Evolutionary conservation across 2,329 filamentous ascomycete genomes (phyloP).

Genomic region (Cladophialophora psammophila): DNA sequence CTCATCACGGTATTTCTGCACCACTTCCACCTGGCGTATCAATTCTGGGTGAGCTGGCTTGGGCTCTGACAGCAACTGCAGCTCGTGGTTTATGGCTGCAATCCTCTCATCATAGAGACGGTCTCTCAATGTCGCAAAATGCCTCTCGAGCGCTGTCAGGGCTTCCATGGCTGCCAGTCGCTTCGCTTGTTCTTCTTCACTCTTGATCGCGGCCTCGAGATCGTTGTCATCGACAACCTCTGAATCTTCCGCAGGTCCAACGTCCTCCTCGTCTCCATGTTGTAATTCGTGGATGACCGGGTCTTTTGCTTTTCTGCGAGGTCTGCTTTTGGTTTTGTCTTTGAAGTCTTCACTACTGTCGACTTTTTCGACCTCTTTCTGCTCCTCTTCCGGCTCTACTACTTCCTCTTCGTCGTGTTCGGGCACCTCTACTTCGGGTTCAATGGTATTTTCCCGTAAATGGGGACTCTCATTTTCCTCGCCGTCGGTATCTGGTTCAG

Average conservation of each 20-base stretch:
- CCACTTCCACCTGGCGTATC: slow-evolving; percentile 84
- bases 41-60: slow-evolving; percentile 85
- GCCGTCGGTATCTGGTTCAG: slow-evolving; percentile 35
- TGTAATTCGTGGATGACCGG: slow-evolving; percentile 51
- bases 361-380: slow-evolving; percentile 59
- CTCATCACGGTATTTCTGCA: slow-evolving; percentile 81
- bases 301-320: slow-evolving; percentile 48
- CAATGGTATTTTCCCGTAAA: slow-evolving; percentile 45
- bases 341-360: slow-evolving; percentile 68
- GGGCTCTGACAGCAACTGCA: slow-evolving; percentile 65
- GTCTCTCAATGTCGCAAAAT: slow-evolving; percentile 83
- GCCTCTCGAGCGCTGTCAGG: slow-evolving; percentile 80
- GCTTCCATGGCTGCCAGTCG: slow-evolving; percentile 83
- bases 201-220: slow-evolving; percentile 54
- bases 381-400: slow-evolving; percentile 50
- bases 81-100: slow-evolving; percentile 75
- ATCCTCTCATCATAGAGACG: slow-evolving; percentile 87
- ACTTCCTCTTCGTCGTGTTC: slow-evolving; percentile 58
- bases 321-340: slow-evolving; percentile 54
- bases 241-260: slow-evolving; percentile 54
- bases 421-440: slow-evolving; percentile 42
- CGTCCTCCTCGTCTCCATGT: slow-evolving; percentile 59
- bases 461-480: slow-evolving; percentile 41
- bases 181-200: slow-evolving; percentile 68
- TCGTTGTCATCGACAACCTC: slow-evolving; percentile 55